A percentile compares a stretch with the other conserved stretches of the same genome.
Evolutionary conservation across 1,139 yeast genomes (phyloP).

Genomic region (Geotrichum citri-aurantii): DNA sequence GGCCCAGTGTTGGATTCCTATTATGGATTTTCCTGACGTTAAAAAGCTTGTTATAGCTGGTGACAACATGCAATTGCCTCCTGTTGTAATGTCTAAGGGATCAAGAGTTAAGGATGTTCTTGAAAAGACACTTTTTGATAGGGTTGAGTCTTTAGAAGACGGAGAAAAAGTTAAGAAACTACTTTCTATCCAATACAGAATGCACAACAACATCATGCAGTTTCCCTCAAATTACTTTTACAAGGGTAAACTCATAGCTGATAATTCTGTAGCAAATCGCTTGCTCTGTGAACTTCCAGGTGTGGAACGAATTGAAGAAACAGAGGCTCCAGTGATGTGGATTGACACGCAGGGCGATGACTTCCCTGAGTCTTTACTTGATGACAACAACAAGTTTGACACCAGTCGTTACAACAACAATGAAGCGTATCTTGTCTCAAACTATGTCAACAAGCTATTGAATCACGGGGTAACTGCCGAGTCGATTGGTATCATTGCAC

Average conservation of each 20-base stretch:
- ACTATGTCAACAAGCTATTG: slow-evolving; percentile 51
- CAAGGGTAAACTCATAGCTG: slow-evolving; percentile 57
- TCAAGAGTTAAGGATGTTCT: slow-evolving; percentile 39
- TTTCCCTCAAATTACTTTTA: slow-evolving; percentile 72
- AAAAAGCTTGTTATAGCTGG: slow-evolving; percentile 52
- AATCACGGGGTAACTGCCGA: slow-evolving; percentile 45
- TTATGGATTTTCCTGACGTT: slow-evolving; percentile 58
- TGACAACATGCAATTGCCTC: slow-evolving; percentile 80
- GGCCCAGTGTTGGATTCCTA: slow-evolving; percentile 96
- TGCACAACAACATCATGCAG: slow-evolving; percentile 72
- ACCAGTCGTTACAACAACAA: slow-evolving; percentile 58
- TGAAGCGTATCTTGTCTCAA: slow-evolving; percentile 57
- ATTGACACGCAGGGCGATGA: slow-evolving; percentile 86
- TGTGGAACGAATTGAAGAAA: slow-evolving; percentile 44
- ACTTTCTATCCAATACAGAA: slow-evolving; percentile 76
- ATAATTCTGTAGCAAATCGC: slow-evolving; percentile 49
- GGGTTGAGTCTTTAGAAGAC: slow-evolving; percentile 48
- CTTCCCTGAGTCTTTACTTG: slow-evolving; percentile 51
- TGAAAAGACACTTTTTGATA: slow-evolving; percentile 70
- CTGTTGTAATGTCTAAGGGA: slow-evolving; percentile 36
- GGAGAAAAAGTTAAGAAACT: slow-evolving; percentile 51
- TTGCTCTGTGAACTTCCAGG: slow-evolving; percentile 51
- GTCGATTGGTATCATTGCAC: slow-evolving; percentile 77
- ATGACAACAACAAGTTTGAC: slow-evolving; percentile 29
- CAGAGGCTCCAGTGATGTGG: slow-evolving; percentile 57